Conservation (phyloP, 129 eudicot species). For the Pittosporum tobira region DNA sequence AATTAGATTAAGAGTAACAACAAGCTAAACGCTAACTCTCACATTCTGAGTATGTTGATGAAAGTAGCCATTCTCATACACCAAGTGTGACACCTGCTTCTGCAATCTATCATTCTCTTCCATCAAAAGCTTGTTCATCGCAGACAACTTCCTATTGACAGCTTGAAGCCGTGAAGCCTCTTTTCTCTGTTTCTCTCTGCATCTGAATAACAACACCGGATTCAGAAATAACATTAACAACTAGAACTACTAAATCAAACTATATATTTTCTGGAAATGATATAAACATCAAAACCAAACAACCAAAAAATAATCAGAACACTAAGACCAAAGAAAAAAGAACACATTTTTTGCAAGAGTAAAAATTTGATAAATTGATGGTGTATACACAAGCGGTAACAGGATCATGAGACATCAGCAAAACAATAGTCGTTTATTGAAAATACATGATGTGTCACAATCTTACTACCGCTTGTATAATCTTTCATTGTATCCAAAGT, state of each 20-base stretch:
- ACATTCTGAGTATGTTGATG: constrained; percentile 77
- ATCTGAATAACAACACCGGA: constrained; percentile 37
- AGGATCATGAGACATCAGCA: too few species aligned
- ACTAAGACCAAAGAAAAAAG: too few species aligned
- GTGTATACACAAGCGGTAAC: too few species aligned
- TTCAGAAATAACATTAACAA: background rate
- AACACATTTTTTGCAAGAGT: too few species aligned
- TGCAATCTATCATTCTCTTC: constrained; percentile 95
- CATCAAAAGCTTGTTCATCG: constrained; percentile 94
- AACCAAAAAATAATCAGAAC: background rate
- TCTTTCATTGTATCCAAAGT: too few species aligned
- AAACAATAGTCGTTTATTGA: too few species aligned
- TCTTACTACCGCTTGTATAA: too few species aligned
- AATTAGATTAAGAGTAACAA: too few species aligned
- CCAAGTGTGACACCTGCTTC: constrained; percentile 90
- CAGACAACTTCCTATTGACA: constrained; percentile 83
- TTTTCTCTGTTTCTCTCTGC: constrained; percentile 93
- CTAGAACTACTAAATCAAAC: constrained; percentile 1
- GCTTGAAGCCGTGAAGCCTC: constrained; percentile 94
- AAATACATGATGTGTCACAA: too few species aligned
- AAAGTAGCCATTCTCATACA: constrained; percentile 84
- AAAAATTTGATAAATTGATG: too few species aligned
- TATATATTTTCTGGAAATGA: background rate
- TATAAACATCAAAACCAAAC: background rate
- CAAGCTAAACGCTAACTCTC: too few species aligned